Base-by-base conservation (phyloP, 225 moss, liverwort and hornwort genomes). In the Rhytidiadelphus loreus region DNA sequence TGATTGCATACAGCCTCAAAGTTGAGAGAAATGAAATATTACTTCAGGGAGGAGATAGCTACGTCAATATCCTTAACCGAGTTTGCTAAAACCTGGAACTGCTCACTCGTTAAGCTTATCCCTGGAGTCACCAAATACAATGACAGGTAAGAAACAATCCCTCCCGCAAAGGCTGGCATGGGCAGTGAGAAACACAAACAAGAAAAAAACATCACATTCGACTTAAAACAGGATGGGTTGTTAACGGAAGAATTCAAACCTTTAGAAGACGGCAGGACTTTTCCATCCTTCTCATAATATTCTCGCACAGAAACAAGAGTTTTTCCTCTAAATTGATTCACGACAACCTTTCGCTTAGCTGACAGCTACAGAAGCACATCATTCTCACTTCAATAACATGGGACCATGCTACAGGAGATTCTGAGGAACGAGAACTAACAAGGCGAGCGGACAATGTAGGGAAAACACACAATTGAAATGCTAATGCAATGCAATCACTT, bases 241-340 rank as follows among this genome's bases (percentile, higher is more conserved):
- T 68, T 83, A 58, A 55, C 57, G 64, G 79, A 88, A 65, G 44
- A 35, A 46, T 82, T 83, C 86, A 68, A 83, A 91, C 97, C 97
- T 96, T 94, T 96, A 39, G 84, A 58, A 80, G 91, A 18, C 30
- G 97, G 97, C 58, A 95, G 83, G 55, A 81, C 83, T 86, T 95
- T 94, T 84, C 97, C 97, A 58, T 96, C 94, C 88, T 95, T 97
- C 94, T 96, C 96, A 87, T 95, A 97, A 84, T 93, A 97, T 69
- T 95, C 97, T 53, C 97, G 90, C 37, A 97, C 64, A 53, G 95
- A 93, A 44, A 97, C 76, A 37, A 97, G 92, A 62, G 88, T 78
- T 76, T 91, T 93, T 14, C 96, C 96, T 64, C 87, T 92, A 57
- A 52, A 97, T 23, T 94, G 85, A 87, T 91, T 93, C 44, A 96